Evolutionary conservation across 2,329 filamentous ascomycete genomes (phyloP).

Genomic region (Fusarium redolens): DNA sequence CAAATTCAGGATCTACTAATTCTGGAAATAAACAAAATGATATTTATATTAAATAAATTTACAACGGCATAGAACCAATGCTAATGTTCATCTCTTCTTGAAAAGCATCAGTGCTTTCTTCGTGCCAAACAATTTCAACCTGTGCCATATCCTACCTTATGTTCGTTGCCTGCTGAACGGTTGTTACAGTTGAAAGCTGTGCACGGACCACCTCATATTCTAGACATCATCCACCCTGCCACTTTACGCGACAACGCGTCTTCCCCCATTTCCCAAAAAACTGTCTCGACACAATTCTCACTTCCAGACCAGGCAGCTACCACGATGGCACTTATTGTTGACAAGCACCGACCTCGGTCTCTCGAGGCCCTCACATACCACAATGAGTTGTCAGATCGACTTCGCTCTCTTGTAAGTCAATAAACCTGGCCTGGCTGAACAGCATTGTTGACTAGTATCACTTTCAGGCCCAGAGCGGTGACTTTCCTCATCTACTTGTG

Average conservation of each 20-base stretch:
- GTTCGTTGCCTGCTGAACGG: conserved; percentile 32
- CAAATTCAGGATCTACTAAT: conserved; percentile 21
- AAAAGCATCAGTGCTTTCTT: background rate
- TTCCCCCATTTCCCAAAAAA: conserved; percentile 39
- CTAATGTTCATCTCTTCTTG: background rate
- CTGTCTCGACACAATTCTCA: conserved; percentile 29
- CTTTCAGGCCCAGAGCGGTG: conserved; percentile 89
- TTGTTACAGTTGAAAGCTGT: background rate
- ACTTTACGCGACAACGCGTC: conserved; percentile 57
- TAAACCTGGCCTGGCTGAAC: conserved; percentile 35
- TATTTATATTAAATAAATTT: background rate
- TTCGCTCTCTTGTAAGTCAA: conserved; percentile 86
- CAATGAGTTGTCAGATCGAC: conserved; percentile 83
- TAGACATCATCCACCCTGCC: conserved; percentile 50
- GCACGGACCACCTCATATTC: conserved; percentile 40
- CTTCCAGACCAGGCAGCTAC: conserved; percentile 23
- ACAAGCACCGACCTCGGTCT: conserved; percentile 78
- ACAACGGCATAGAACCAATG: background rate
- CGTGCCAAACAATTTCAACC: background rate
- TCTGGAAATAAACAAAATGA: background rate
- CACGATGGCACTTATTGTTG: conserved; percentile 75
- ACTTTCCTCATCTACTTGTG: conserved; percentile 97
- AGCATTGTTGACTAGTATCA: conserved; percentile 10
- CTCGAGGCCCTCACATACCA: conserved; percentile 89
- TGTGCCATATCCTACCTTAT: background rate